Base-by-base conservation (phyloP, 2,329 filamentous ascomycete species). In the Venturia effusa region DNA sequence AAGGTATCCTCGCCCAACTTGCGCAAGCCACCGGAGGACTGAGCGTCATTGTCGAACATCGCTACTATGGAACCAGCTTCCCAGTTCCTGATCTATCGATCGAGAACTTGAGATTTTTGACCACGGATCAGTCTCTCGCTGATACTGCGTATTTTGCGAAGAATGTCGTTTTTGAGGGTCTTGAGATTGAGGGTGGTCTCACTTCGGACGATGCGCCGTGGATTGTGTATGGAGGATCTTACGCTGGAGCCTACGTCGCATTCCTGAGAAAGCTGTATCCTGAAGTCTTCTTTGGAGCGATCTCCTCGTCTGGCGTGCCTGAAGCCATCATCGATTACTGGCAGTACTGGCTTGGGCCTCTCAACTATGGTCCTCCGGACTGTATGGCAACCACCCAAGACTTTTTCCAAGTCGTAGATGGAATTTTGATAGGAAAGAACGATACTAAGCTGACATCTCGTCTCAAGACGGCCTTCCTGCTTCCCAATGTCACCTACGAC, bases 171-270 rank as follows among this genome's bases (percentile, higher is more conserved):
- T 92, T 92, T 66, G 79, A 84, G 0, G 89, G 89, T 0, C 75
- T 92, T 5, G 86, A 89, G 70, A 24, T 57, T 17, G 75, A 89
- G 66, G 70, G 82, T 30, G 81, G 91, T 67, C 75, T 94, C 43
- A 90, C 84, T 0, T 83, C 89, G 0, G 77, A 83, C 0, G 80
- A 78, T 2, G 85, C 84, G 0, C 84, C 90, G 0, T 94, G 87
- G 76, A 87, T 96, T 65, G 84, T 85, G 0, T 96, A 95, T 66
- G 91, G 91, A 1, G 90, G 90, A 0, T 92, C 88, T 0, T 96
- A 96, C 70, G 89, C 90, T 0, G 91, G 91, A 2, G 87, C 86
- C 0, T 88, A 92, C 68, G 88, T 86, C 11, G 89, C 91, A 0
- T 88, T 96, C 68, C 74, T 91, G 43, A 85, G 90, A 39, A 86